Base-by-base conservation (phyloP, 2,329 filamentous ascomycete genomes). In the Zelopaecilomyces penicillatus region DNA sequence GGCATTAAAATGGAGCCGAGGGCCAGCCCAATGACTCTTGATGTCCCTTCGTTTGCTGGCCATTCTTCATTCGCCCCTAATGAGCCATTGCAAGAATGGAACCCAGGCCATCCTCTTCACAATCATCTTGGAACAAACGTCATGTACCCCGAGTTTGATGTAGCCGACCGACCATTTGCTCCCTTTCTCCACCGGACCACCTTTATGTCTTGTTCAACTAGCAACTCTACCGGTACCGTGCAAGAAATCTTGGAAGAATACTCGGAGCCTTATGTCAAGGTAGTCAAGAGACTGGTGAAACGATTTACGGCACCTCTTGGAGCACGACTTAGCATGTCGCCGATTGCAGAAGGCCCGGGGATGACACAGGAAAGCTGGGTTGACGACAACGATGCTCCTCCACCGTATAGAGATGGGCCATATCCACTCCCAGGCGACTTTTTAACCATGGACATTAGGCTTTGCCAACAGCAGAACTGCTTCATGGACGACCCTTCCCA, bases 351-450 rank as follows among this genome's bases (percentile, higher is more conserved):
- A 61, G 7, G 41, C 51, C 43, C 30, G 4, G 48, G 49, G 4
- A 29, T 43, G 9, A 40, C 31, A 4, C 43, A 48, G 26, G 19
- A n/a, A 28, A 45, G 9, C 54, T 64, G 59, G 63, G 48, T 57
- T 10, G 53, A 56, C 39, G 63, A 65, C 12, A 47, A 52, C 0
- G 54, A 59, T 10, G 55, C 58, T 4, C 58, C 61, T 1, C 46
- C 42, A 1, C 35, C 37, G 5, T 49, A 56, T 5, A 42, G 48
- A 5, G 48, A 43, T 27, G 41, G 49, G 1, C 60, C 60, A 4
- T 54, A 55, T 33, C 62, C 67, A 4, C 53, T 78, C 4, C 71
- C 75, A 0, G 73, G 74, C 19, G 73, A 78, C 50, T 74, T 33
- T 57, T 78, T 5, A 62, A 54, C n/a, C 49, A 66, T 12, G 57